Evolutionary conservation across 2,329 filamentous ascomycete genomes (phyloP).

Genomic region (Aspergillus pseudoglaucus): DNA sequence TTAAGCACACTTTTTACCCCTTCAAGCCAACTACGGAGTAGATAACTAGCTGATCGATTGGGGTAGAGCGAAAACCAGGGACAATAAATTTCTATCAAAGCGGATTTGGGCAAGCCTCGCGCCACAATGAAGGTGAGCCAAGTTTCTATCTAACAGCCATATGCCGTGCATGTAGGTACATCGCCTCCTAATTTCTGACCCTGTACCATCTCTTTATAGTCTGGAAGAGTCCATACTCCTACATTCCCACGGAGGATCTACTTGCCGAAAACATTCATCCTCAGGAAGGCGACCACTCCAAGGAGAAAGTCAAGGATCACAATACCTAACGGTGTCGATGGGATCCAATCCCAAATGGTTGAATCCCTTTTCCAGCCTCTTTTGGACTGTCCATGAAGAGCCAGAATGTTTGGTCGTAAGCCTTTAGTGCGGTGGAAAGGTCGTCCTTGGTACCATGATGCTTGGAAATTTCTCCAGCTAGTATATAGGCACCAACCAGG

Average conservation of each 20-base stretch:
- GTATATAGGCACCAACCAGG: slow-evolving; percentile 44
- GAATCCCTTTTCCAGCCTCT: slow-evolving; percentile 9
- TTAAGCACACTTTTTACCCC: no score
- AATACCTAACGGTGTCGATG: slow-evolving; percentile 27
- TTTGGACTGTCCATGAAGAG: slow-evolving; percentile 42
- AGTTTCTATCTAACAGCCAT: no score
- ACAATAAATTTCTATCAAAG: no score
- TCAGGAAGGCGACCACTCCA: slow-evolving; percentile 25
- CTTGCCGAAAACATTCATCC: slow-evolving; percentile 27
- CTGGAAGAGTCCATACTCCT: slow-evolving; percentile 32
- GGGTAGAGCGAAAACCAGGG: no score
- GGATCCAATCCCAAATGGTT: slow-evolving; percentile 11
- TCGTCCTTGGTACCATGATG: slow-evolving; percentile 4
- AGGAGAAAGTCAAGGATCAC: slow-evolving; percentile 24
- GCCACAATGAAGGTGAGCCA: no score
- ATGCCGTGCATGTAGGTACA: no score
- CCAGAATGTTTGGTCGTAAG: slow-evolving; percentile 41
- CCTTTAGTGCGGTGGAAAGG: slow-evolving; percentile 27
- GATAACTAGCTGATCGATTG: no score
- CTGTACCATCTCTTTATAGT: slow-evolving; percentile 18
- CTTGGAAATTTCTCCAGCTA: slow-evolving; percentile 45
- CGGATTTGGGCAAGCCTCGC: no score
- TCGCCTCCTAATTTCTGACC: no score
- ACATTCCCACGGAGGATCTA: slow-evolving; percentile 28
- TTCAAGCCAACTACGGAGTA: no score